Percentiles rank a stretch among this genome's conserved stretches.
phyloP scores from a whole-genome alignment of 1,284 basidiomycete species.

The Ganoderma resinaceum region DNA sequence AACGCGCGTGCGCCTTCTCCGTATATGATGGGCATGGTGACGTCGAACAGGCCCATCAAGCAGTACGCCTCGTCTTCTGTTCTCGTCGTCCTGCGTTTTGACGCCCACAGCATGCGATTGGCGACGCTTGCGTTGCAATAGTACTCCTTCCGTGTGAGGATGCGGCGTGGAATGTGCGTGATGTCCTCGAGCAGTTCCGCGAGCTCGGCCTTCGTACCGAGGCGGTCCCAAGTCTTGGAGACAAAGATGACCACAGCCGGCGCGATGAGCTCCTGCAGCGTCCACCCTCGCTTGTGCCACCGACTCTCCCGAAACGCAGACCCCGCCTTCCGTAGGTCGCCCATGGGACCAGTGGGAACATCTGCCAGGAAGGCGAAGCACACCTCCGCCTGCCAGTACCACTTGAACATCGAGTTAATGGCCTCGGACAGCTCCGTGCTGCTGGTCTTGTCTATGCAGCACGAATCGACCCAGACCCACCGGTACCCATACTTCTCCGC shows the following conservation, averaged over 20 bases:
- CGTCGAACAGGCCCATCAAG: slow-evolving; percentile 2
- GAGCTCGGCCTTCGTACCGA: slow-evolving; percentile 6
- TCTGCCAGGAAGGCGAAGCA: slow-evolving; percentile 12
- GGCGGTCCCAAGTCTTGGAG: neutral
- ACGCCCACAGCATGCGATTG: neutral
- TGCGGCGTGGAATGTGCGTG: neutral
- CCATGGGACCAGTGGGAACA: neutral
- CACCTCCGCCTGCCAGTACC: slow-evolving; percentile 4
- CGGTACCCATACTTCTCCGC: slow-evolving; percentile 4
- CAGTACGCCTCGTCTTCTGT: slow-evolving; percentile 6
- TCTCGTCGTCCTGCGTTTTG: neutral
- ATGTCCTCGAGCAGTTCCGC: neutral
- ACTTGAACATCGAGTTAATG: slow-evolving; percentile 7
- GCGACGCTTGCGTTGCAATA: neutral
- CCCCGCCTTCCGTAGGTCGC: neutral
- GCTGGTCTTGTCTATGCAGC: slow-evolving; percentile 11
- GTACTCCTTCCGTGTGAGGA: neutral
- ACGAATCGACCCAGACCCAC: slow-evolving; percentile 11
- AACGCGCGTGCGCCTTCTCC: slow-evolving; percentile 7
- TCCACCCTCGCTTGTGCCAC: slow-evolving; percentile 12
- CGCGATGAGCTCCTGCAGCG: slow-evolving; percentile 14
- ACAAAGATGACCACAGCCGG: slow-evolving; percentile 7
- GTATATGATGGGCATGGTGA: slow-evolving; percentile 5
- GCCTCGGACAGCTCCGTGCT: slow-evolving; percentile 7
- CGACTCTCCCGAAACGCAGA: neutral